Base-by-base conservation (phyloP, 805 yeast species). In the Teunomyces lycoperdinae region DNA sequence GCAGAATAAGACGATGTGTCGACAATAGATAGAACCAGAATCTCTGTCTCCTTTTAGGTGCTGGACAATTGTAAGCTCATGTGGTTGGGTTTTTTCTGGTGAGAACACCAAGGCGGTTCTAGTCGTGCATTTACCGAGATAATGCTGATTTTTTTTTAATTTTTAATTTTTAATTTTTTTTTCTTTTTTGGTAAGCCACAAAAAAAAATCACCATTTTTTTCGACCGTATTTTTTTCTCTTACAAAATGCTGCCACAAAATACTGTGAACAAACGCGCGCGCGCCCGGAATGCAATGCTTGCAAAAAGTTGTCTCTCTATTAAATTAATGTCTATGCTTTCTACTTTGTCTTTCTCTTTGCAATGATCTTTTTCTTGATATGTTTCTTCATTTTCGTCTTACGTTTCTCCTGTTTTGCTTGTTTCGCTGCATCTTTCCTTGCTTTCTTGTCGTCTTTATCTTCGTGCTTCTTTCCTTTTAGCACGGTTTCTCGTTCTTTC, bases 301-400 rank as follows among this genome's bases (percentile, higher is more conserved):
- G 8, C 39, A 34, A 34, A 8, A 34, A 34, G 24, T 10, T 17
- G 3, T 8, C 8, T 17, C n/a, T 9, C 10, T 14, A 16, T 17
- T 4, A 14, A 34, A 5, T 11, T 34, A 10, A 3, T 9, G 8
- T 34, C 10, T 41, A 41, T n/a, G 13, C 8, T 16, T n/a, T 28
- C 26, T 41, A 42, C 45, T 42, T 42, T 10, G 62, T 54, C 52
- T 62, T 62, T 36, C 67, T 80, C 55, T 80, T 84, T 47, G 49
- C 55, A 9, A 87, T 77, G 32, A 87, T 67, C 66, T 85, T 85
- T 76, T 89, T 89, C 71, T 89, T 89, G 29, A 85, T 67, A 65
- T 84, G 86, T 63, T 89, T 89, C 65, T 89, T 89, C 79, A 89
- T 82, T 63, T 89, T 89, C 5, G 80, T 82, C 58, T 86, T 82